Conservation (phyloP, 2,329 filamentous ascomycete genomes). For the Curvularia eragrostidis region DNA sequence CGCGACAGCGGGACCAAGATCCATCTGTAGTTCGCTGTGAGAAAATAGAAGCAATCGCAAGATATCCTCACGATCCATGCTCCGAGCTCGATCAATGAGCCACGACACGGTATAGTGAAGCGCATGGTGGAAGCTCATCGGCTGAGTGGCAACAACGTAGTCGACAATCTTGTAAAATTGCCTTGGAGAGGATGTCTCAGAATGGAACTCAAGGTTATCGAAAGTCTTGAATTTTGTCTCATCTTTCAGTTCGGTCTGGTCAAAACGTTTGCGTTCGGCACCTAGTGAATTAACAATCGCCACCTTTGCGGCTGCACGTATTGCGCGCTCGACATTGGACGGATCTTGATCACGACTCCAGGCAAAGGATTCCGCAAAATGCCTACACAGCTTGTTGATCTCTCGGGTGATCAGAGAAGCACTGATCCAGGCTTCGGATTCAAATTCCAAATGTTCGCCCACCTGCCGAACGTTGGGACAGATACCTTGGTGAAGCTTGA, state of each 20-base stretch:
- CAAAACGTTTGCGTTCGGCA: constrained; percentile 84
- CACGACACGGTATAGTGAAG: constrained; percentile 96
- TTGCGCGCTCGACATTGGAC: constrained; percentile 71
- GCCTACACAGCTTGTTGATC: constrained; percentile 89
- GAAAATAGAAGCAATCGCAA: constrained; percentile 74
- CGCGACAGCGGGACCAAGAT: constrained; percentile 66
- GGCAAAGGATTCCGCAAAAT: constrained; percentile 86
- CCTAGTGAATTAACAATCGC: constrained; percentile 91
- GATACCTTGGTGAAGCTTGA: constrained; percentile 96
- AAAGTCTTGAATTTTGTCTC: constrained; percentile 82
- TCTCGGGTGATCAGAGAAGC: constrained; percentile 93
- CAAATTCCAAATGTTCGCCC: constrained; percentile 96
- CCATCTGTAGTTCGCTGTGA: constrained; percentile 70
- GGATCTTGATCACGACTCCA: constrained; percentile 70
- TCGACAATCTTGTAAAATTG: constrained; percentile 70
- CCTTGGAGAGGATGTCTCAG: constrained; percentile 36
- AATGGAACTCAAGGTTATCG: constrained; percentile 80
- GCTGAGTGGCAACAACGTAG: constrained; percentile 85
- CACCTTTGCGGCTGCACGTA: constrained; percentile 76
- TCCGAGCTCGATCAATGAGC: constrained; percentile 88
- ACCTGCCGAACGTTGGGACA: constrained; percentile 92
- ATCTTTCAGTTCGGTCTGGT: constrained; percentile 85
- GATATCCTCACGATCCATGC: constrained; percentile 72
- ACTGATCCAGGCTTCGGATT: constrained; percentile 97
- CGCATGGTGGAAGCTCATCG: constrained; percentile 96